Evolutionary conservation across 139 green algal species (phyloP).

Genomic region (Raphidocelis subcapitata): DNA sequence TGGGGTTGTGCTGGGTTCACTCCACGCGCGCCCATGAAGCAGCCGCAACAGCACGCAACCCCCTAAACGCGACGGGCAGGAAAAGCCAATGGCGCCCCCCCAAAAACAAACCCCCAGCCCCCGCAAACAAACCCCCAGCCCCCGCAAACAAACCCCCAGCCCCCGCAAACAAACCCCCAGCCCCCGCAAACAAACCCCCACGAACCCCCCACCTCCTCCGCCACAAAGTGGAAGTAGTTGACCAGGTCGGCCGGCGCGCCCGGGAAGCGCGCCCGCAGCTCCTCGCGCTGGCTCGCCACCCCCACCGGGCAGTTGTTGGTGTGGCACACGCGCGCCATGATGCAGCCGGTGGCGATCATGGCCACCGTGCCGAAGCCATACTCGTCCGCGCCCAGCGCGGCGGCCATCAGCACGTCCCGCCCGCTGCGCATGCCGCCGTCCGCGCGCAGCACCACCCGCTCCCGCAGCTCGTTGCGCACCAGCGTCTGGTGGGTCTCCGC

Average conservation of each 20-base stretch:
- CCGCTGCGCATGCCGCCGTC: constrained; percentile 95
- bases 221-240: constrained; percentile 98
- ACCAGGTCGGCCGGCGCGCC: constrained; percentile 90
- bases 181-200: background rate
- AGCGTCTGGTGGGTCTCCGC: constrained; percentile 65
- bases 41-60: no score
- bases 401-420: constrained; percentile 87
- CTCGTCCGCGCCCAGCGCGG: constrained; percentile 94
- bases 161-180: constrained; percentile 7
- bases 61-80: no score
- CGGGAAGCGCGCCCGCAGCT: constrained; percentile 96
- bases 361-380: constrained; percentile 97
- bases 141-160: constrained; percentile 32
- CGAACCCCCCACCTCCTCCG: constrained; percentile 70
- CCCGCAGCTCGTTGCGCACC: constrained; percentile 89
- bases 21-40: no score
- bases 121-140: background rate
- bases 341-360: constrained; percentile 99
- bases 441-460: constrained; percentile 90
- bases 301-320: constrained; percentile 99
- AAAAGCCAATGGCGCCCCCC: background rate
- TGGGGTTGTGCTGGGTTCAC: no score
- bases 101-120: no score
- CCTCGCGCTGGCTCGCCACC: constrained; percentile 94
- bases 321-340: constrained; percentile 99